These are phyloP conservation scores for Fusarium sp. DNA, from an alignment of 2,329 filamentous ascomycete species.

Conservation along the genomic window DNA sequence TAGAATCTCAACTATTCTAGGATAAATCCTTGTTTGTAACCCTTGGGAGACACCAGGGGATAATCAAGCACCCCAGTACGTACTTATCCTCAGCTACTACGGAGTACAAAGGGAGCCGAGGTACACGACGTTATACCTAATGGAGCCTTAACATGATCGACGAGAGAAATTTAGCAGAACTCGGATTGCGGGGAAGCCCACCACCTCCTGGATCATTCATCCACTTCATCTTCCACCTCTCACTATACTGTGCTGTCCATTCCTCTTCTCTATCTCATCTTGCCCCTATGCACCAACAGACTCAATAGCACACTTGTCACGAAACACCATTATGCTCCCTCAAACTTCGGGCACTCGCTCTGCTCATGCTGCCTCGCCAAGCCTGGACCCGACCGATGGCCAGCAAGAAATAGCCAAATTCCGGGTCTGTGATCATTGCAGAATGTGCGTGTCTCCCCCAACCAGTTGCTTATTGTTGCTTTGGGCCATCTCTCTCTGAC, in stretches of 20 bases:
- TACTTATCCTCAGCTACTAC: no score
- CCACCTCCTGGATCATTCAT: background rate
- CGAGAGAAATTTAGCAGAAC: background rate
- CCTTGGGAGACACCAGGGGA: no score
- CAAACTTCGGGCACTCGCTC: background rate
- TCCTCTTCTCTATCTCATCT: background rate
- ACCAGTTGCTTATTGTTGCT: background rate
- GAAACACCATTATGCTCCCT: background rate
- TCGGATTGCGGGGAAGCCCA: background rate
- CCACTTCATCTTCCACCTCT: background rate
- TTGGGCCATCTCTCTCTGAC: background rate
- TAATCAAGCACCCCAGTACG: no score
- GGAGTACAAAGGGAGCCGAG: background rate
- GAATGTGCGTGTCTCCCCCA: background rate
- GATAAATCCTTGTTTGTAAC: no score
- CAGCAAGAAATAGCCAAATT: background rate
- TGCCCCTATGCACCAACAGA: background rate
- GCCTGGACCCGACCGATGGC: background rate
- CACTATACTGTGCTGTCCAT: background rate
- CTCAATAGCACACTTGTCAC: background rate
- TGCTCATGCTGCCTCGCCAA: background rate
- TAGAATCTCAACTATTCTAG: no score
- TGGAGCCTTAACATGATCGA: background rate
- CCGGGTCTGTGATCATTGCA: background rate
- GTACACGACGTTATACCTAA: background rate